Base-by-base conservation (phyloP, 371 early-diverging fungal genomes). In the Paraphysoderma sedebokerense region DNA sequence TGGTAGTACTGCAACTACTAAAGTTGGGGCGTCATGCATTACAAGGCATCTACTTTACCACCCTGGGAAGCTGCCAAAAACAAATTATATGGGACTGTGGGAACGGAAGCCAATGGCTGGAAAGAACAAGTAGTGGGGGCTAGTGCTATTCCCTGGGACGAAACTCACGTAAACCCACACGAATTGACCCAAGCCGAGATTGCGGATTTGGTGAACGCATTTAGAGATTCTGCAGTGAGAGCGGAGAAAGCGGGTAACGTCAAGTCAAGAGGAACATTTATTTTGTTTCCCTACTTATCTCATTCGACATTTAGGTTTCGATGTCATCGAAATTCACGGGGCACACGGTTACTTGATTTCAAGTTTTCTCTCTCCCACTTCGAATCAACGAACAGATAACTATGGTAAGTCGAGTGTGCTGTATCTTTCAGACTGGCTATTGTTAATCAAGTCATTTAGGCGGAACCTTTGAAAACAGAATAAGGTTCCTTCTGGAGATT, bases 301-400 rank as follows among this genome's bases (percentile, higher is more conserved):
- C 13, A 12, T 34, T 12, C 34, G 34, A 28, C 28, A 37, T 9
- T 60, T 52, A 7, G 92, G 86, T 0, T 79, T 88, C 57, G 87
- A 93, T 39, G 77, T 76, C 0, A 54, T 91, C 20, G 90, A 93
- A 61, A 66, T 93, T 36, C 92, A 93, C 51, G 74, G 70, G 38
- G 85, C 85, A 0, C 77, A 75, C 52, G 84, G 85, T 5, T 89
- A 87, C 59, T 62, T 90, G 35, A 48, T 86, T 42, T 70, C 75
- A 56, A 68, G 68, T 52, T 93, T 93, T 53, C 55, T 86, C 17
- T 82, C 83, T 22, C 84, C 87, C 2, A 50, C 81, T 11, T 68
- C 78, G 33, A 93, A 92, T 65, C 53, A 70, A 27, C 75, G 92
- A 33, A 83, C 84, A 0, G 92, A 92, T 56, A 54, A 76, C 38